A percentile compares a stretch with the other conserved stretches of the same genome.
Conservation (phyloP, 129 eudicot genomes). For the Centella asiatica region DNA sequence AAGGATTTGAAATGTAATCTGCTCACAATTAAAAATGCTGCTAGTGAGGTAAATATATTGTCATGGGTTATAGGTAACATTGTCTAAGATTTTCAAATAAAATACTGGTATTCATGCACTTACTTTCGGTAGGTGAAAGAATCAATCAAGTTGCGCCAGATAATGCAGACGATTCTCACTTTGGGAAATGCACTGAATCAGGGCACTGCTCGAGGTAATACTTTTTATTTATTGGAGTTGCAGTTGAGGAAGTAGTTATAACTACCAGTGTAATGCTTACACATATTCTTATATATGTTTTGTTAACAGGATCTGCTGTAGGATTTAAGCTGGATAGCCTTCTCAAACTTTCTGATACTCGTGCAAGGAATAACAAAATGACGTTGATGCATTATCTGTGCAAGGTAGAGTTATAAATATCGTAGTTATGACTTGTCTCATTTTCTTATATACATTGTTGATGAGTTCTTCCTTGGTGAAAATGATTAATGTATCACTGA, state of each 20-base stretch:
- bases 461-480: neutral
- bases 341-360: conserved; percentile 88
- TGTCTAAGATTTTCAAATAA: too few species aligned
- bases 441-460: neutral
- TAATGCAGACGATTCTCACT: conserved; percentile 94
- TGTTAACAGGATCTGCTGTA: conserved; percentile 90
- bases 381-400: conserved; percentile 96
- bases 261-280: neutral
- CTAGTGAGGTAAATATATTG: conserved; percentile 57
- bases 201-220: conserved; percentile 99
- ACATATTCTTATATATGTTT: conserved; percentile 15
- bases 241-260: neutral
- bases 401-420: conserved; percentile 43
- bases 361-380: conserved; percentile 96
- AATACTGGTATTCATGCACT: too few species aligned
- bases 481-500: neutral
- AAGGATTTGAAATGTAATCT: conserved; percentile 60
- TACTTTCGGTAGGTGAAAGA: conserved; percentile 86
- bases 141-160: conserved; percentile 75
- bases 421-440: neutral
- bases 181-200: conserved; percentile 94
- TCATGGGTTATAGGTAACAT: conserved; percentile 1
- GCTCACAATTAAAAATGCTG: conserved; percentile 71
- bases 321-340: conserved; percentile 97
- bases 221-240: neutral